Evolutionary conservation across 1,284 basidiomycete genomes (phyloP), one percentile per base, ranked within the genome.

Genomic region (Sanghuangporus sanghuang): DNA sequence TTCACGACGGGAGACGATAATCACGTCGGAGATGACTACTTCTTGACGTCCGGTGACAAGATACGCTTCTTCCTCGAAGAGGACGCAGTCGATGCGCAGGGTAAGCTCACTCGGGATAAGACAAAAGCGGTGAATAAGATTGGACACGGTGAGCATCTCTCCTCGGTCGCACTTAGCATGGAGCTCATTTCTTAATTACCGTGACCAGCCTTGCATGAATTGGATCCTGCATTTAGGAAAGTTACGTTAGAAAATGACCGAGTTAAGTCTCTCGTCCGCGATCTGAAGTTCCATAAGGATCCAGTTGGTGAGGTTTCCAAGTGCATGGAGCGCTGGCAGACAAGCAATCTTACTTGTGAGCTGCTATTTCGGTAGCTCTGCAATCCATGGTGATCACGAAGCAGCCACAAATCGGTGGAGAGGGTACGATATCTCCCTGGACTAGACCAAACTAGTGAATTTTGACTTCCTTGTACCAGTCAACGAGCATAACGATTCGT

Each of bases 341-440:
- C 21, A 18, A 32, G 39, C 23, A 8, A 5, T 12, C 14, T 44
- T 27, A 39, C 27, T 32, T 46, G 23, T 36, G 39, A 64, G 52
- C 67, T 70, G 48, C 39, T 39, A 36, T 27, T 46, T 46, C 21
- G 16, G 9, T 21, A 87, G 94, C 95, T 4, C 77, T 98, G 59
- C 96, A 99, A 74, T 93, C 90, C 16, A 98, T 98, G 96, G 82
- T 98, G 23, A 96, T 96, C 63, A 92, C 87, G 70, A 96, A 96
- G 74, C 93, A 95, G 72, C 86, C 90, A 1, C 80, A 87, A 61
- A 95, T 96, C 36, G 95, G 95, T 2, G 94, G 93, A 1, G 86
- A 91, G 81, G 93, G 93, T 93, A 65, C 68, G 74, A 8, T 42
- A 11, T 36, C 14, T 42, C n/a, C 11, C 40, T 42, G 61, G 62